Evolutionary conservation across 2,329 filamentous ascomycete species (phyloP).

Genomic region (Colletotrichum kahawae): DNA sequence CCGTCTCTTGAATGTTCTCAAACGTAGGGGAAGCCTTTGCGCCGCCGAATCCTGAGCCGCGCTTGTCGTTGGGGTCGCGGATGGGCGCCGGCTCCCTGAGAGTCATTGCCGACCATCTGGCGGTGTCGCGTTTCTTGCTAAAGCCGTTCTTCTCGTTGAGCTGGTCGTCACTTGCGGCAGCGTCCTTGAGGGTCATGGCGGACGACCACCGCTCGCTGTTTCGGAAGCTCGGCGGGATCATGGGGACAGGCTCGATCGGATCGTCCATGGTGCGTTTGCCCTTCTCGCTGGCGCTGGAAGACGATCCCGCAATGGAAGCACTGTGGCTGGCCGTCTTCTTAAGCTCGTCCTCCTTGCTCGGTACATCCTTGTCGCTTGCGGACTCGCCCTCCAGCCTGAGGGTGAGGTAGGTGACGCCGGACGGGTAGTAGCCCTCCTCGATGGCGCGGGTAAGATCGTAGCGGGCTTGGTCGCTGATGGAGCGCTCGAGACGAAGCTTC

Average conservation of each 20-base stretch:
- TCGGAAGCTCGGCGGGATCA: conserved; percentile 17
- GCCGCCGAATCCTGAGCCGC: not conserved
- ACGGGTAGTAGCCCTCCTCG: conserved; percentile 20
- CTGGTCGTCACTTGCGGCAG: not conserved
- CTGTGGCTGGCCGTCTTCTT: conserved; percentile 16
- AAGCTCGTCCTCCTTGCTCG: conserved; percentile 10
- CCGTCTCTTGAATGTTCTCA: conserved; percentile 8
- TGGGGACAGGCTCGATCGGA: conserved; percentile 11
- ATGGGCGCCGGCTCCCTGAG: not conserved
- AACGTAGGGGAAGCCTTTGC: conserved; percentile 10
- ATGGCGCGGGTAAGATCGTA: conserved; percentile 19
- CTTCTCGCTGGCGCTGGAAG: conserved; percentile 16
- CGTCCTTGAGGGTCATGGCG: conserved; percentile 13
- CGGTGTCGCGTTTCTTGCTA: conserved; percentile 16
- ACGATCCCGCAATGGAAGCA: conserved; percentile 12
- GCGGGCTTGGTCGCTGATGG: conserved; percentile 19
- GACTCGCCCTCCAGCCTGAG: conserved; percentile 18
- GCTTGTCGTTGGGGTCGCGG: conserved; percentile 8
- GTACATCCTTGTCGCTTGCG: conserved; percentile 15
- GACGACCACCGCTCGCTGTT: conserved; percentile 19
- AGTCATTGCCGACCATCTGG: conserved; percentile 16
- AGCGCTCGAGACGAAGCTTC: conserved; percentile 9
- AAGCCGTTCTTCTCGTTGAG: not conserved
- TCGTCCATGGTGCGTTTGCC: conserved; percentile 8
- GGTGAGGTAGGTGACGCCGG: conserved; percentile 17